Base-by-base conservation (phyloP, 345 rosid genomes). In the Trapa bicornis region DNA sequence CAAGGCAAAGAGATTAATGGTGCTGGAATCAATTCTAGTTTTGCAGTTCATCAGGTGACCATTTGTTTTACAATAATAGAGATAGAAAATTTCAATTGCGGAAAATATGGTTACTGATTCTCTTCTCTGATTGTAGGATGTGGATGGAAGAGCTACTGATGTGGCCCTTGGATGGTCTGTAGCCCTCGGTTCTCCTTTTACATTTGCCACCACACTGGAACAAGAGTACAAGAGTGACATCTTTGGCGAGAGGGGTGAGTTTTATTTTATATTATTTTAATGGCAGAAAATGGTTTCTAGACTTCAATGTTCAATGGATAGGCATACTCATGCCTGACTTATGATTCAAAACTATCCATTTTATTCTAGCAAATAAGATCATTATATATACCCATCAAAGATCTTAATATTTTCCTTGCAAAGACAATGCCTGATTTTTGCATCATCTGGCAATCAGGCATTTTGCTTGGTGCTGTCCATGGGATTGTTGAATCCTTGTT, bases 161-260 rank as follows among this genome's bases (percentile, higher is more conserved):
- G 91, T 89, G 73, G 96, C 96, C 65, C 70, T 92, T 52, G 96
- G 96, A 72, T 92, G 96, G 93, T 92, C 96, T 5, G 81, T 92
- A 75, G 98, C 93, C 57, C 91, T 89, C 70, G 98, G 96, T 50
- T 92, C 98, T 65, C 96, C 96, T 48, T 88, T 86, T 71, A 84
- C 96, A 5, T 92, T 92, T 78, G 95, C 91, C 33, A 87, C 93
- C 17, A 89, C 92, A 43, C 80, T 91, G 70, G 97, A 91, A 78
- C 88, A 85, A 75, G 97, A 91, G 80, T 91, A 91, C 79, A 89
- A 73, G 88, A 91, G 97, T 83, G 97, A 91, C 76, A 91, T 91
- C 68, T 91, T 91, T 67, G 97, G 97, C 69, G 97, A 91, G 76
- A 80, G 96, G 9, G 97, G 97, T 87, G 58, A 75, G 89, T 75